These are phyloP conservation scores for Spongospora subterranea DNA, from an alignment of 208 protist genomes.

Conservation along the genomic window DNA sequence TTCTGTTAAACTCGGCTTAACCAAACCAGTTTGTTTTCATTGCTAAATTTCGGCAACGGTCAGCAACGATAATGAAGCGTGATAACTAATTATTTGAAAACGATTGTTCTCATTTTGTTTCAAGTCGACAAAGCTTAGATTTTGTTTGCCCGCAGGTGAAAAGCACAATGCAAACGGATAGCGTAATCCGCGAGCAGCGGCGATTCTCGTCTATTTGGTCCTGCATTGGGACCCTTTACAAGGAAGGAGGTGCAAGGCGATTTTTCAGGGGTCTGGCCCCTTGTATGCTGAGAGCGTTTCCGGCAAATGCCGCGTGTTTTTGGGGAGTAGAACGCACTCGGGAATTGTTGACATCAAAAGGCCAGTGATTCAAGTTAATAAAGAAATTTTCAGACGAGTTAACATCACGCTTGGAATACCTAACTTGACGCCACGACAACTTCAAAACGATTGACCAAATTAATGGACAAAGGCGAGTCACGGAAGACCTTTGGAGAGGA, in stretches of 20 bases:
- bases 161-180: conserved; percentile 30
- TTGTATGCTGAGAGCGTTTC: conserved; percentile 38
- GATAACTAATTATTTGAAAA: too few relatives aligned
- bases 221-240: neutral
- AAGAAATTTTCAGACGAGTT: too few relatives aligned
- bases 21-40: too few relatives aligned
- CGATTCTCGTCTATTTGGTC: neutral
- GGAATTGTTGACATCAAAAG: neutral
- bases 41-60: too few relatives aligned
- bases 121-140: too few relatives aligned
- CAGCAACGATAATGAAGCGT: neutral
- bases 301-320: conserved; percentile 28
- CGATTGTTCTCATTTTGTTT: too few relatives aligned
- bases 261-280: conserved; percentile 32
- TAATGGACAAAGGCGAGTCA: too few relatives aligned
- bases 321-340: conserved; percentile 16
- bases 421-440: too few relatives aligned
- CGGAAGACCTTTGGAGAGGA: too few relatives aligned
- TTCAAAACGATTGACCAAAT: too few relatives aligned
- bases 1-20: neutral
- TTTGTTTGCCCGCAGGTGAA: neutral
- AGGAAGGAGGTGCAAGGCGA: neutral
- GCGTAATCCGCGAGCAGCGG: neutral
- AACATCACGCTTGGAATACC: too few relatives aligned
- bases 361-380: neutral